phyloP scores from a whole-genome alignment of 768 basidiomycete genomes.

The Boletus speciosus region DNA sequence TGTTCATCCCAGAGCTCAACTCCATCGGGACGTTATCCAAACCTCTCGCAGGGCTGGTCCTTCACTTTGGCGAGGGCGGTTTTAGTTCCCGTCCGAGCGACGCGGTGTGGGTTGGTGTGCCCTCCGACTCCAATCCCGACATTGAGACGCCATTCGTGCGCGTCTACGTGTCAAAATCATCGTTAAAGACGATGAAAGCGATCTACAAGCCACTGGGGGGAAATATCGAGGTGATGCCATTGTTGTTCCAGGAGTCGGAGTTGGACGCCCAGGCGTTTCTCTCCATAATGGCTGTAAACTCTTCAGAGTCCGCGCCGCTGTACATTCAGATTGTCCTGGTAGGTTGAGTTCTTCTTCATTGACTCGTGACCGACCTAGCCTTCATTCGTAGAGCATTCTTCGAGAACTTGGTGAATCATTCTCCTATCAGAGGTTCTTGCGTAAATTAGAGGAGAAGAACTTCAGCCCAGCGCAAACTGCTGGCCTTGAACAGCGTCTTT shows the following conservation, averaged over 20 bases:
- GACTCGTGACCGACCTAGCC: neutral
- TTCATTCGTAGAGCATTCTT: slow-evolving; percentile 44
- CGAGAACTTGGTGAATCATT: slow-evolving; percentile 58
- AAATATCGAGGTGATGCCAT: slow-evolving; percentile 46
- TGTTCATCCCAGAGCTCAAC: slow-evolving; percentile 50
- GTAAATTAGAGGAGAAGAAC: slow-evolving; percentile 39
- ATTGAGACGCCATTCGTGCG: slow-evolving; percentile 27
- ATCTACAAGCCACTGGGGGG: slow-evolving; percentile 49
- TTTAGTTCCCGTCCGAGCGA: slow-evolving; percentile 52
- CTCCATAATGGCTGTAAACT: slow-evolving; percentile 66
- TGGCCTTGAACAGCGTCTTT: slow-evolving; percentile 57
- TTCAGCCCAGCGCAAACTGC: slow-evolving; percentile 55
- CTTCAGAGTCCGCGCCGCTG: slow-evolving; percentile 53
- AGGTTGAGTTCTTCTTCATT: slow-evolving; percentile 14
- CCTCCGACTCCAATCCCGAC: slow-evolving; percentile 27
- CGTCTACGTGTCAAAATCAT: slow-evolving; percentile 57
- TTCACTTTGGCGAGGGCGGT: slow-evolving; percentile 67
- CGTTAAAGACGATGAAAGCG: slow-evolving; percentile 49
- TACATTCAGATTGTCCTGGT: slow-evolving; percentile 67
- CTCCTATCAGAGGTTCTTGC: slow-evolving; percentile 45
- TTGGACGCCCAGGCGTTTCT: slow-evolving; percentile 62
- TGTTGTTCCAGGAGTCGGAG: slow-evolving; percentile 53
- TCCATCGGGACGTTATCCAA: slow-evolving; percentile 48
- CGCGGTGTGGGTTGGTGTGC: slow-evolving; percentile 52
- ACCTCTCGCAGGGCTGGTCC: slow-evolving; percentile 55